Conservation (phyloP, 1,284 basidiomycete species). For the Kwoniella shivajii region DNA sequence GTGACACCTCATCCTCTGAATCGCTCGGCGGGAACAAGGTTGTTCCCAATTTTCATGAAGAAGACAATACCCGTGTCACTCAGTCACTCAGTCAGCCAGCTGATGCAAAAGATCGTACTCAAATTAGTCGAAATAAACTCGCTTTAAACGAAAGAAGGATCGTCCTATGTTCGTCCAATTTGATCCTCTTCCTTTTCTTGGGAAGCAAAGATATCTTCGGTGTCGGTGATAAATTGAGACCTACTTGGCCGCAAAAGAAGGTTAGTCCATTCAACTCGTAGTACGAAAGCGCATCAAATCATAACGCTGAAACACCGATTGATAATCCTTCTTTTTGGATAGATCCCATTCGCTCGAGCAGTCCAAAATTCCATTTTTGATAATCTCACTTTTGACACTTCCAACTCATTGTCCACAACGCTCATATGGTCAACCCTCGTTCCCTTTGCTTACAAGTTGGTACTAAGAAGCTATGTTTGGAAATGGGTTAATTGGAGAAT, state of each 20-base stretch:
- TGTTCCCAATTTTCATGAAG: background rate
- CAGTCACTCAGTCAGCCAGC: too few relatives aligned
- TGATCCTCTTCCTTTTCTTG: conserved; percentile 25
- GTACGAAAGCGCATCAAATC: background rate
- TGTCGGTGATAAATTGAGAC: conserved; percentile 18
- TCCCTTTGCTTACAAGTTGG: conserved; percentile 16
- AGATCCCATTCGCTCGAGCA: conserved; percentile 13
- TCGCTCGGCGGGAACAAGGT: background rate
- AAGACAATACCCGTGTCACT: background rate
- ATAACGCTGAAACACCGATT: background rate
- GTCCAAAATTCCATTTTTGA: conserved; percentile 12
- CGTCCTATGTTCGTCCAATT: conserved; percentile 41
- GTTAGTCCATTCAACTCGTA: conserved; percentile 17
- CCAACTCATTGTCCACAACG: conserved; percentile 4
- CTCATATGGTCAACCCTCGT: conserved; percentile 13
- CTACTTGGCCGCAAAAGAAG: conserved; percentile 37
- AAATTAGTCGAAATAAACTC: background rate
- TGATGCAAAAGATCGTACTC: too few relatives aligned
- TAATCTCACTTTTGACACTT: conserved; percentile 1
- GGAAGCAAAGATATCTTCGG: conserved; percentile 34
- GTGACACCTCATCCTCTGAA: background rate
- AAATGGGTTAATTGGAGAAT: conserved; percentile 21
- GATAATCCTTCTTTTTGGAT: background rate
- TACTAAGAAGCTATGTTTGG: conserved; percentile 16
- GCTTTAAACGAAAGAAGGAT: conserved; percentile 48